These are phyloP conservation scores for Lachnellula subtilissima DNA, from an alignment of 2,329 filamentous ascomycete genomes.

Conservation along the genomic window DNA sequence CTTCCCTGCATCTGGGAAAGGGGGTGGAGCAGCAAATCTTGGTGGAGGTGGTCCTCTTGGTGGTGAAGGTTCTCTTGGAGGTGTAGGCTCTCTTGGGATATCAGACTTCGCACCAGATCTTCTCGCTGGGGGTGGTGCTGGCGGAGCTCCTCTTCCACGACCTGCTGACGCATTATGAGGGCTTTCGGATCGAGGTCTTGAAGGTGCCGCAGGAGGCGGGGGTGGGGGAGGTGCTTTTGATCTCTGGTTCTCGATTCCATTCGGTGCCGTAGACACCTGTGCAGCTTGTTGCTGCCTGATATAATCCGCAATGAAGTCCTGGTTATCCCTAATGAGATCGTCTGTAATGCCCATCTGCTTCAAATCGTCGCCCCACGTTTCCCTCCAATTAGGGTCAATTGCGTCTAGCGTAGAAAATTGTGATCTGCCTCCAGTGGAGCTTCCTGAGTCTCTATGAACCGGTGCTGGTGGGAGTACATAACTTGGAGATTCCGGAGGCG, in stretches of 20 bases:
- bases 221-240: conserved; percentile 56
- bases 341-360: conserved; percentile 59
- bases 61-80: conserved; percentile 68
- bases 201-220: conserved; percentile 47
- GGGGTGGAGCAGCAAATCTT: conserved; percentile 79
- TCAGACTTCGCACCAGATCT: conserved; percentile 53
- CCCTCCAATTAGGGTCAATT: conserved; percentile 60
- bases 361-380: conserved; percentile 61
- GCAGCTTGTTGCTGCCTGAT: conserved; percentile 52
- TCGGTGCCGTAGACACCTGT: conserved; percentile 35
- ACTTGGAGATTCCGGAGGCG: conserved; percentile 54
- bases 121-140: conserved; percentile 55
- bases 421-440: conserved; percentile 45
- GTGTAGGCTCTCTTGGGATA: conserved; percentile 44
- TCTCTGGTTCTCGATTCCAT: conserved; percentile 40
- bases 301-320: conserved; percentile 64
- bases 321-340: conserved; percentile 63
- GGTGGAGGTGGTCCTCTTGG: conserved; percentile 55
- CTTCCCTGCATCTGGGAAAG: conserved; percentile 84
- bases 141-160: conserved; percentile 37
- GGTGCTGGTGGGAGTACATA: conserved; percentile 35
- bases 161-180: conserved; percentile 25
- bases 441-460: conserved; percentile 38
- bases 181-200: conserved; percentile 29
- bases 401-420: conserved; percentile 59